phyloP scores from a whole-genome alignment of 345 rosid species.

The Populus ilicifolia region DNA sequence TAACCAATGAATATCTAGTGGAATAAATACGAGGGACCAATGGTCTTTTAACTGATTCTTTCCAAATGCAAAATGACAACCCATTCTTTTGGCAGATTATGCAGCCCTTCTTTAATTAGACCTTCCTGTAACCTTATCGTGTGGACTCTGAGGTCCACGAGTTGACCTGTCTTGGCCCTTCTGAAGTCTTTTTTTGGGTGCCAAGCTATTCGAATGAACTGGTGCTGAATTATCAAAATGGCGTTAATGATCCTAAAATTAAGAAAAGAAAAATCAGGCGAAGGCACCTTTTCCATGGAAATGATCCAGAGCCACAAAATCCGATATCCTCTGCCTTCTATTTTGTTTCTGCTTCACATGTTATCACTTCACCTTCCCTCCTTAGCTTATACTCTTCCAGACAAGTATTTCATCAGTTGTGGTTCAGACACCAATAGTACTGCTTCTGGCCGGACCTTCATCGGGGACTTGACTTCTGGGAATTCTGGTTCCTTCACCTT shows the following conservation, averaged over 20 bases:
- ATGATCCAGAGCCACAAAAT: neutral
- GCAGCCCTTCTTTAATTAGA: no score
- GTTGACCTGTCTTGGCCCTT: neutral
- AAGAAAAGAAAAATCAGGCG: neutral
- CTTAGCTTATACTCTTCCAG: constrained; percentile 30
- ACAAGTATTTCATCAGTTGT: constrained; percentile 48
- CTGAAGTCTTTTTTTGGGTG: neutral
- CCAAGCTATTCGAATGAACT: no score
- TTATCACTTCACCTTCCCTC: constrained; percentile 5
- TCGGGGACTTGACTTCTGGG: constrained; percentile 30
- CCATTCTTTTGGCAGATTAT: no score
- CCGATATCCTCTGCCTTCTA: neutral
- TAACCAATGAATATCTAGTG: no score
- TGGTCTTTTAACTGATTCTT: no score
- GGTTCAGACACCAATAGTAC: constrained; percentile 31
- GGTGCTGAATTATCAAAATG: no score
- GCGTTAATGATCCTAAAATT: neutral
- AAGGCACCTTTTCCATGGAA: constrained; percentile 9
- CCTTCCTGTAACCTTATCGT: neutral
- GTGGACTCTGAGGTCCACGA: neutral
- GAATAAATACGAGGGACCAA: no score
- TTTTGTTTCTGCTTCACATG: constrained; percentile 20
- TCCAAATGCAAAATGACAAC: no score
- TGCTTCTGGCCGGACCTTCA: constrained; percentile 8
- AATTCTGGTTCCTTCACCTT: constrained; percentile 21